phyloP scores from a whole-genome alignment of 1,139 yeast species.

The Cylindricascospora bacillispora region DNA sequence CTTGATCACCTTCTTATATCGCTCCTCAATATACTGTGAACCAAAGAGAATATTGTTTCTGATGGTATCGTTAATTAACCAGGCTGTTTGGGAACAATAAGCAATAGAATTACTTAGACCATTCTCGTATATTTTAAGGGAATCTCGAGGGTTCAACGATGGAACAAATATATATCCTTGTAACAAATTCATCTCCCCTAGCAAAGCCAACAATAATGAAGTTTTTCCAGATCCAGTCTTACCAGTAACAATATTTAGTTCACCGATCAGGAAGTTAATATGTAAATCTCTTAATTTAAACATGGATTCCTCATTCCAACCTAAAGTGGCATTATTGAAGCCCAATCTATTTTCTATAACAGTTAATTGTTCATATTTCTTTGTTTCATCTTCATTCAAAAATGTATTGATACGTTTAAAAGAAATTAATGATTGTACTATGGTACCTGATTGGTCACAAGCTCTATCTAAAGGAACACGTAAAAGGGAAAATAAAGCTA shows the following conservation, averaged over 20 bases:
- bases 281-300: constrained; percentile 62
- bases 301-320: constrained; percentile 25
- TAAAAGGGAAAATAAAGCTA: constrained; percentile 4
- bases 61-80: constrained; percentile 78
- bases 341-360: constrained; percentile 2
- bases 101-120: constrained; percentile 81
- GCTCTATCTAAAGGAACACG: constrained; percentile 3
- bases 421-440: constrained; percentile 3
- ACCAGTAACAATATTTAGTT: constrained; percentile 69
- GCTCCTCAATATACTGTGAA: constrained; percentile 48
- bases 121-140: no score
- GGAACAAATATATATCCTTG: constrained; percentile 66
- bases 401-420: constrained; percentile 38
- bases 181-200: constrained; percentile 74
- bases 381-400: constrained; percentile 36
- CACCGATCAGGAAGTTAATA: constrained; percentile 50
- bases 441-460: constrained; percentile 29
- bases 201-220: constrained; percentile 64
- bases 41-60: constrained; percentile 67
- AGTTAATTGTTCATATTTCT: constrained; percentile 3
- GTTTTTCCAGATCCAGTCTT: constrained; percentile 91
- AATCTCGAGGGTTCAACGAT: constrained; percentile 51
- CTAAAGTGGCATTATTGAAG: constrained; percentile 3
- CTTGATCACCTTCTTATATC: constrained; percentile 60
- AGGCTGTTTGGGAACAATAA: constrained; percentile 81